These are phyloP conservation scores for Phytophthora pluvialis DNA, from an alignment of 352 stramenopile species.

Conservation along the genomic window DNA sequence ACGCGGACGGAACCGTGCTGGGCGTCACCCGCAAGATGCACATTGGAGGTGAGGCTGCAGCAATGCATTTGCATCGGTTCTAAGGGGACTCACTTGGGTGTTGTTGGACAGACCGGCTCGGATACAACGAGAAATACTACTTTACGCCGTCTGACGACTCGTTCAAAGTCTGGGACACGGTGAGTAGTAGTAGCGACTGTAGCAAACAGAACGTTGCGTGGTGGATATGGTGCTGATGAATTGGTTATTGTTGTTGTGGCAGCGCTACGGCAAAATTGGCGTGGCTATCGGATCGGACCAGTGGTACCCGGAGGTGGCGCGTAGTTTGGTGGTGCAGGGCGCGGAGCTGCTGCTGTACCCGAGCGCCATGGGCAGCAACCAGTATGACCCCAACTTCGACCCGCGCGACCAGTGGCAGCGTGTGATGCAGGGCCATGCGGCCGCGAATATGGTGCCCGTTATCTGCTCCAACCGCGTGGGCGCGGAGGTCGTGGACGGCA, in stretches of 20 bases:
- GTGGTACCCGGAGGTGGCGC: constrained; percentile 92
- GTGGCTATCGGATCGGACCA: constrained; percentile 93
- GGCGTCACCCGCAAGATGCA: constrained; percentile 91
- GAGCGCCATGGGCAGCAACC: constrained; percentile 86
- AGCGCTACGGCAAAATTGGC: constrained; percentile 89
- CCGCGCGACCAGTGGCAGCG: constrained; percentile 91
- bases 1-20: constrained; percentile 87
- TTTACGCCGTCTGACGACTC: constrained; percentile 91
- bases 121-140: constrained; percentile 94
- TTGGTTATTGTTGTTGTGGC: constrained; percentile 1
- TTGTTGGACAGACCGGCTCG: constrained; percentile 71
- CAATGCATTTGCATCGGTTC: not conserved
- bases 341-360: constrained; percentile 89
- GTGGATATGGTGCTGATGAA: not conserved
- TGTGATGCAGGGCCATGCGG: constrained; percentile 92
- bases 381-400: constrained; percentile 89
- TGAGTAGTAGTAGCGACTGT: constrained; percentile 23
- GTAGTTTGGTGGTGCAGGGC: constrained; percentile 87
- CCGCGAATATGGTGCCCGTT: constrained; percentile 90
- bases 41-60: constrained; percentile 73
- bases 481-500: constrained; percentile 76
- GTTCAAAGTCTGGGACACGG: constrained; percentile 91
- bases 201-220: no score
- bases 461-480: constrained; percentile 93
- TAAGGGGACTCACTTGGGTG: not conserved